Conservation (phyloP, 768 basidiomycete species). For the Russula griseocarnosa region DNA sequence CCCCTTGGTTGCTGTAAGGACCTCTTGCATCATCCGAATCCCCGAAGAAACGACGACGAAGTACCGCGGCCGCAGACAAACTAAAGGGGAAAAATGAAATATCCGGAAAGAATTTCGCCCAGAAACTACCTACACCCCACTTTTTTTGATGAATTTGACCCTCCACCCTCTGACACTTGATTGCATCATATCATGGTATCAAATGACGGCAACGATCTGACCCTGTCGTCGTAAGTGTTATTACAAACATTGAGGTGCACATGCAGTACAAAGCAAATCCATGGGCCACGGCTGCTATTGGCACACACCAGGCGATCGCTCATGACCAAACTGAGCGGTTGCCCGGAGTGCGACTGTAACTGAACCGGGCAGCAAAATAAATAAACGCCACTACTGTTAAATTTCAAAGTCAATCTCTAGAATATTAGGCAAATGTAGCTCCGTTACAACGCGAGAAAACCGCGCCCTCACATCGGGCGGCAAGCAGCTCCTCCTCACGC, state of each 20-base stretch:
- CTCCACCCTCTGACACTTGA: background rate
- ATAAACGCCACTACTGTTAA: background rate
- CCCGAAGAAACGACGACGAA: slow-evolving; percentile 1
- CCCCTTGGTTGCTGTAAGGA: background rate
- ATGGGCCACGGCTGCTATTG: too few relatives aligned
- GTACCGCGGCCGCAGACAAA: background rate
- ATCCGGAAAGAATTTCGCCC: too few relatives aligned
- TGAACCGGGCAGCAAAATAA: background rate
- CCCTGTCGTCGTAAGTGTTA: background rate
- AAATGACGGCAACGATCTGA: background rate
- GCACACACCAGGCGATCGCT: too few relatives aligned
- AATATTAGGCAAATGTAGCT: background rate
- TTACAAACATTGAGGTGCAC: background rate
- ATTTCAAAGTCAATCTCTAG: background rate
- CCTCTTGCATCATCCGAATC: background rate
- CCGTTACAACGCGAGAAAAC: background rate
- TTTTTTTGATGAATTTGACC: too few relatives aligned
- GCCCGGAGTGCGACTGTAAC: too few relatives aligned
- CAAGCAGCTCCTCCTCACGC: slow-evolving; percentile 13
- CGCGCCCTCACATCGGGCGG: slow-evolving; percentile 10
- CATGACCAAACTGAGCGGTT: too few relatives aligned
- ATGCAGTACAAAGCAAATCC: too few relatives aligned
- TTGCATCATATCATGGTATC: background rate
- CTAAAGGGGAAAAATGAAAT: too few relatives aligned
- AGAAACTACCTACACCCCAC: too few relatives aligned